Conservation (phyloP, 2,329 filamentous ascomycete species). For the Alternaria triticimaculans region DNA sequence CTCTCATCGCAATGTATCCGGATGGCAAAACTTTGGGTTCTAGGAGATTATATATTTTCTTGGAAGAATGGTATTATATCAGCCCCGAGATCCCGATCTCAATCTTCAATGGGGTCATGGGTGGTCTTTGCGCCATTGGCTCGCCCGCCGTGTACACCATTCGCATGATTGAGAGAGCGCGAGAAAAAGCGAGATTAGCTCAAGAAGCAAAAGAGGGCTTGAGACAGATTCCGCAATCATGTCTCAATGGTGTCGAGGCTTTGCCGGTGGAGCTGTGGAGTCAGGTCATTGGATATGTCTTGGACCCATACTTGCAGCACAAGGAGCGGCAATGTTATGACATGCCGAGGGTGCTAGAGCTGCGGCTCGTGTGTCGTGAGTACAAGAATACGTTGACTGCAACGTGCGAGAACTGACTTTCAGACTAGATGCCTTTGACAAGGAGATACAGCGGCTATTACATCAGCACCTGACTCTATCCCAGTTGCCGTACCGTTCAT, state of each 20-base stretch:
- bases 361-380: not conserved
- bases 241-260: not conserved
- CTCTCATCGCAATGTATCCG: not conserved
- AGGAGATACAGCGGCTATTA: not conserved
- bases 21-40: not conserved
- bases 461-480: not conserved
- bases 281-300: not conserved
- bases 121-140: not conserved
- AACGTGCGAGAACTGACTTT: not conserved
- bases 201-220: not conserved
- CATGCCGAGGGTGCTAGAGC: accelerated
- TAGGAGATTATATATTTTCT: not conserved
- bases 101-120: not conserved
- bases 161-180: not conserved
- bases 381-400: not conserved
- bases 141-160: not conserved
- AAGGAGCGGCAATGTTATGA: not conserved
- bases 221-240: not conserved
- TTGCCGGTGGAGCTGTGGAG: not conserved
- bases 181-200: not conserved
- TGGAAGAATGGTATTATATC: not conserved
- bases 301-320: not conserved
- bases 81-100: not conserved
- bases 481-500: not conserved
- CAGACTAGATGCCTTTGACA: not conserved